phyloP scores from a whole-genome alignment of 2,329 filamentous ascomycete genomes.

The Fusarium chuoi region DNA sequence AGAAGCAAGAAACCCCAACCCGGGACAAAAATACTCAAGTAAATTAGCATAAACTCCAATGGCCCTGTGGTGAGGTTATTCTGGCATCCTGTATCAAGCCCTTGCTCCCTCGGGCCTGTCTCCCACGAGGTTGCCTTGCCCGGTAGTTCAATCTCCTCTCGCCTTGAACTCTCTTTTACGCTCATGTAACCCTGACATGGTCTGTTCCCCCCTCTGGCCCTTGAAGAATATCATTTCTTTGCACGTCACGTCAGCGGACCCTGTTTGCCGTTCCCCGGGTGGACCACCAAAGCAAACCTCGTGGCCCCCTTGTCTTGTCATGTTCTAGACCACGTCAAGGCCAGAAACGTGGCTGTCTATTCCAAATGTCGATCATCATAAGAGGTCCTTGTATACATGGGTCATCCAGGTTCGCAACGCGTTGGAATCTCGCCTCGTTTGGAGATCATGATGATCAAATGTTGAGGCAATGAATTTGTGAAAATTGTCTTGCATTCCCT shows the following conservation, averaged over 20 bases:
- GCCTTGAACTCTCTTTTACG: not conserved
- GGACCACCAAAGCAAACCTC: constrained; percentile 19
- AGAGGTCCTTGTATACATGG: too few species aligned
- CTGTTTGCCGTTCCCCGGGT: constrained; percentile 13
- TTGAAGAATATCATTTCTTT: not conserved
- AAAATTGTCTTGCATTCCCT: constrained; percentile 3
- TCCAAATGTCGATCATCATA: constrained; percentile 6
- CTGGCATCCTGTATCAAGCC: not conserved
- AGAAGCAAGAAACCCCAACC: not conserved
- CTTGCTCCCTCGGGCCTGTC: not conserved
- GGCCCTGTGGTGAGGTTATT: not conserved
- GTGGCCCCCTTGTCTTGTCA: constrained; percentile 29
- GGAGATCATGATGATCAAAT: not conserved
- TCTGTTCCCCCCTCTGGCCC: not conserved
- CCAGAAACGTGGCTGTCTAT: not conserved
- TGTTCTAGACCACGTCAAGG: constrained; percentile 19
- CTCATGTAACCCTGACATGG: not conserved
- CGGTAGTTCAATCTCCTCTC: not conserved
- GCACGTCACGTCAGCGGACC: not conserved
- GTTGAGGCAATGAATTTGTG: not conserved
- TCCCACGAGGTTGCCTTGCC: constrained; percentile 3
- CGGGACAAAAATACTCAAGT: not conserved
- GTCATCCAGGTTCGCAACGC: not conserved
- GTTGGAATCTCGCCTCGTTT: not conserved
- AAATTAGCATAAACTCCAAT: accelerated